Conservation (phyloP, 768 basidiomycete species). For the Mycena belliarum region DNA sequence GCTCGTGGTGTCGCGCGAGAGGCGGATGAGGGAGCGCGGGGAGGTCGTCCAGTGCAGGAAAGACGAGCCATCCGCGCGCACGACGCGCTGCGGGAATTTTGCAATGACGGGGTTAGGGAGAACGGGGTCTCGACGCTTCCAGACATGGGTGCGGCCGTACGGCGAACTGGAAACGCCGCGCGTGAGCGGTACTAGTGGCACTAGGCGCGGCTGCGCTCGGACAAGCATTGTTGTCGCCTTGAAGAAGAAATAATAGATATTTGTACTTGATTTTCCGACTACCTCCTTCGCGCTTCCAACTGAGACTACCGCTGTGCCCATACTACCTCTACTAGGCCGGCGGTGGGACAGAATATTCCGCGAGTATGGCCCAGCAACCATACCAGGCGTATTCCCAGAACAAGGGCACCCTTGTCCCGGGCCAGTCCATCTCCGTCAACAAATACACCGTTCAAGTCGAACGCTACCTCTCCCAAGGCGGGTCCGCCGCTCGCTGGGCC, state of each 20-base stretch:
- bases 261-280: neutral
- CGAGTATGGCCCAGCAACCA: slow-evolving; percentile 51
- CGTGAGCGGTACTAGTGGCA: slow-evolving; percentile 21
- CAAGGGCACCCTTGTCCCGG: slow-evolving; percentile 66
- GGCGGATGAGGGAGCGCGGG: slow-evolving; percentile 45
- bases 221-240: neutral
- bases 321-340: too few species aligned
- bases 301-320: neutral
- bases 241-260: neutral
- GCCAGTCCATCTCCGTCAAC: slow-evolving; percentile 88
- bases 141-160: slow-evolving; percentile 83
- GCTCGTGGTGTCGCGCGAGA: slow-evolving; percentile 88
- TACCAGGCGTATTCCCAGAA: neutral
- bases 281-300: neutral
- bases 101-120: slow-evolving; percentile 86
- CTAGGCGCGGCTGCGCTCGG: neutral
- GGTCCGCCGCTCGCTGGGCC: slow-evolving; percentile 23
- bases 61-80: slow-evolving; percentile 86
- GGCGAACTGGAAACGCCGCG: slow-evolving; percentile 69
- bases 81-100: slow-evolving; percentile 82
- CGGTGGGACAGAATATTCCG: neutral
- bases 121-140: slow-evolving; percentile 66
- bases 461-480: slow-evolving; percentile 93
- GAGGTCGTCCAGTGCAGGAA: slow-evolving; percentile 43
- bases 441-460: slow-evolving; percentile 91